Base-by-base conservation (phyloP, 805 yeast species). In the Maudiozyma bulderi region DNA sequence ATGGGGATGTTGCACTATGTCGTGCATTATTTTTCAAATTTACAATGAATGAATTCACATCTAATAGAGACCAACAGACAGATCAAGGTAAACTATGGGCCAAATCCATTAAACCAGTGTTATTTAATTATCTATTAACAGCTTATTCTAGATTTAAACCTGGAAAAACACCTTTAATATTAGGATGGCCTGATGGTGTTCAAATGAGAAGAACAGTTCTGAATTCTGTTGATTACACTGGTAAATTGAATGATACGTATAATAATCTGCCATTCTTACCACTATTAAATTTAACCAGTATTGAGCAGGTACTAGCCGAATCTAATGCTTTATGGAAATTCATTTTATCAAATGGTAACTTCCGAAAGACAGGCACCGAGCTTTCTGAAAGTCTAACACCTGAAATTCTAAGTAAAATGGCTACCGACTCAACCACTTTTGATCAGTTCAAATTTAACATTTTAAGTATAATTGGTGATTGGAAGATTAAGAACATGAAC, bases 1-100 rank as follows among this genome's bases (percentile, higher is more conserved):
- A 89, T 58, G 93, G 95, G 0, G 96, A 90, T 62, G 65, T 85
- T 15, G 70, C 79, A 6, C 69, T 87, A 42, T 73, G 86, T 0
- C 73, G 98, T 56, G 87, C 91, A 0, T 62, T 85, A 35, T 84
- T 76, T 64, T 66, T 69, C 49, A 73, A 73, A 52, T 69, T 76
- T 50, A 64, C 68, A 50, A 68, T 69, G 47, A 59, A 71, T n/a
- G 54, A 55, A 47, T 61, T 52, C 44, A 52, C 51, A 26, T 49
- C 53, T 31, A 42, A 51, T 3, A 43, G 43, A 9, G 47, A 30
- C 48, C 43, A 43, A 6, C 52, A 51, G 10, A 45, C 34, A 9
- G 8, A 43, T 9, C 34, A 6, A 35, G 44, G 44, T n/a, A 40
- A 42, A 6, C 34, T 54, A 2, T 63, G 68, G 67, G 47, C 50